phyloP scores from a whole-genome alignment of 345 rosid genomes.

The Syzygium aqueum region DNA sequence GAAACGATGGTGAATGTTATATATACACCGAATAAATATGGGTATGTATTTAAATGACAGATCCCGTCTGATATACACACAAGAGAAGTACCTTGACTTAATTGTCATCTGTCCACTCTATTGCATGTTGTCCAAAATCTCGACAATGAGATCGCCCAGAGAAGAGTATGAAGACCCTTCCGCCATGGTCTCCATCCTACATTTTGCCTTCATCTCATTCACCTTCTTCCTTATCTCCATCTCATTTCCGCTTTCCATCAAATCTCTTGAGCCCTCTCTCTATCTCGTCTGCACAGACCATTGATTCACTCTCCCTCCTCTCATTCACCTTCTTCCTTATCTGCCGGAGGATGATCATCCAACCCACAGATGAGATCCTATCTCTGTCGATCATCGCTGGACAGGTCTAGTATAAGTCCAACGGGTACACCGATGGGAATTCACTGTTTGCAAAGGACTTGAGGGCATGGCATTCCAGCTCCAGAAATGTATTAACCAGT shows the following conservation, averaged over 20 bases:
- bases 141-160: neutral
- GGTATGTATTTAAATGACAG: neutral
- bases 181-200: too few relatives aligned
- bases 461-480: conserved; percentile 30
- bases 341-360: conserved; percentile 40
- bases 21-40: neutral
- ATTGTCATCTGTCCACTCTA: neutral
- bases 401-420: conserved; percentile 39
- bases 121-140: neutral
- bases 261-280: conserved; percentile 15
- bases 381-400: conserved; percentile 5
- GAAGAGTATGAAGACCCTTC: neutral
- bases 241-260: conserved; percentile 21
- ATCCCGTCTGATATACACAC: neutral
- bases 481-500: conserved; percentile 33
- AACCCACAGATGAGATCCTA: conserved; percentile 33
- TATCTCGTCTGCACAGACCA: conserved; percentile 9
- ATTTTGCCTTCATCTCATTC: neutral
- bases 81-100: neutral
- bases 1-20: neutral
- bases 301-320: neutral
- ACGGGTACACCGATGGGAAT: conserved; percentile 27
- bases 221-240: conserved; percentile 16
- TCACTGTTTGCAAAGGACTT: neutral
- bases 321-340: too few relatives aligned